Conservation (phyloP, 2,329 filamentous ascomycete species). For the Periconia sp. region DNA sequence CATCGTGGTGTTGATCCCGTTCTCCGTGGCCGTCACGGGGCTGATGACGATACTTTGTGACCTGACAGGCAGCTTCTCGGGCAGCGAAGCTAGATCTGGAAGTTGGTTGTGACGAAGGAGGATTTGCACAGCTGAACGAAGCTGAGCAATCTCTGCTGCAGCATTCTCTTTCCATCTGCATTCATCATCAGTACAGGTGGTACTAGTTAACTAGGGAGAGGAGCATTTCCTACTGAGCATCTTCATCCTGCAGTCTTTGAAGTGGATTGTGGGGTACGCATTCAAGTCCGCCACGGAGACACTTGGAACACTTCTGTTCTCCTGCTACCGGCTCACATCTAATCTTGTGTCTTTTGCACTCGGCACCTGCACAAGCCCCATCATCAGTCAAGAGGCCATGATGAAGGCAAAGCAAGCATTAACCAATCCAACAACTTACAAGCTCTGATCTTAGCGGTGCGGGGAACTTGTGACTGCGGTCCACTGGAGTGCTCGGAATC, state of each 20-base stretch:
- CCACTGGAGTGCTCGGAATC: slow-evolving; percentile 29
- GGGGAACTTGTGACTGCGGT: slow-evolving; percentile 24
- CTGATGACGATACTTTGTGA: slow-evolving; percentile 19
- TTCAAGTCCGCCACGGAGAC: slow-evolving; percentile 63
- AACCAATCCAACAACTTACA: slow-evolving; percentile 23
- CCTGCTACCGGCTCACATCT: slow-evolving; percentile 36
- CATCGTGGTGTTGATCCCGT: slow-evolving; percentile 23
- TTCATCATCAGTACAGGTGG: not conserved
- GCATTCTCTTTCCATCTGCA: slow-evolving; percentile 37
- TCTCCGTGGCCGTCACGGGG: slow-evolving; percentile 29
- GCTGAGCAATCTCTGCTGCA: slow-evolving; percentile 23
- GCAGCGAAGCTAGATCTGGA: slow-evolving; percentile 16
- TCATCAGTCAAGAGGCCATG: not conserved
- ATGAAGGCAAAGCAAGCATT: not conserved
- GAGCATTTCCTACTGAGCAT: slow-evolving; percentile 26
- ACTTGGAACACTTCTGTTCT: slow-evolving; percentile 37
- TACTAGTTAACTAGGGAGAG: not conserved
- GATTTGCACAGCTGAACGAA: slow-evolving; percentile 29
- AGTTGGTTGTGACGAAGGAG: slow-evolving; percentile 32
- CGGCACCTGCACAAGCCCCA: slow-evolving; percentile 23
- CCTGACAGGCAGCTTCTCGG: slow-evolving; percentile 2
- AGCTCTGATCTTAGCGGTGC: slow-evolving; percentile 27
- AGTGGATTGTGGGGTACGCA: slow-evolving; percentile 68
- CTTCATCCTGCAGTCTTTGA: slow-evolving; percentile 36
- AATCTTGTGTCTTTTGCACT: slow-evolving; percentile 41